phyloP scores from a whole-genome alignment of 1,139 yeast genomes.

The Pichia sp. region DNA sequence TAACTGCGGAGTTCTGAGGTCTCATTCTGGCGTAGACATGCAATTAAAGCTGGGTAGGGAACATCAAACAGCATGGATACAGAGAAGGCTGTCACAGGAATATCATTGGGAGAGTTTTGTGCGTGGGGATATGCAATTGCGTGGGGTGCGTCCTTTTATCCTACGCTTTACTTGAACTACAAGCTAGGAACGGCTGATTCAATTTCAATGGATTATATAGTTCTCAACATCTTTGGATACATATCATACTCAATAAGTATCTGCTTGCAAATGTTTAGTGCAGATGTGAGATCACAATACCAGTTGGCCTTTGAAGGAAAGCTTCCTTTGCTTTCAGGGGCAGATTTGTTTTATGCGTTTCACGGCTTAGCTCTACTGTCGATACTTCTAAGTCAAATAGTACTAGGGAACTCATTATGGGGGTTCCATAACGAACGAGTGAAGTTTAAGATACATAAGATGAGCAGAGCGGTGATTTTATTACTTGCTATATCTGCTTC shows the following conservation, averaged over 20 bases:
- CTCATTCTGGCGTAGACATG: too few species aligned
- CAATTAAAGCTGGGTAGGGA: too few species aligned
- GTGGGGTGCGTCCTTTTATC: slow-evolving; percentile 40
- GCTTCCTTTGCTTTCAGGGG: slow-evolving; percentile 33
- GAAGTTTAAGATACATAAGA: slow-evolving; percentile 20
- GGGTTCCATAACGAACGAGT: slow-evolving; percentile 28
- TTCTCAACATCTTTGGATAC: slow-evolving; percentile 38
- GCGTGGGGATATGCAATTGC: slow-evolving; percentile 27
- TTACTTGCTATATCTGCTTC: slow-evolving; percentile 12
- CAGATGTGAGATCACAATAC: slow-evolving; percentile 33
- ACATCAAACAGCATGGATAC: too few species aligned
- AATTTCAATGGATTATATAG: slow-evolving; percentile 36
- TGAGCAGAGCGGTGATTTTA: slow-evolving; percentile 16
- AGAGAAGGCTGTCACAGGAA: too few species aligned
- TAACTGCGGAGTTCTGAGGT: too few species aligned
- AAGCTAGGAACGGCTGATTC: slow-evolving; percentile 35
- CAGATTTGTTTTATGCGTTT: slow-evolving; percentile 36
- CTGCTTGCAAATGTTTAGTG: slow-evolving; percentile 31
- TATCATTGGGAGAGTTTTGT: too few species aligned
- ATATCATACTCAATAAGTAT: slow-evolving; percentile 33
- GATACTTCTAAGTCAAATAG: slow-evolving; percentile 31
- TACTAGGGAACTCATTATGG: slow-evolving; percentile 28
- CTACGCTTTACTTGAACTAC: slow-evolving; percentile 35
- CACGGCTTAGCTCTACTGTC: slow-evolving; percentile 37
- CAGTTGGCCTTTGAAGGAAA: slow-evolving; percentile 26